Base-by-base conservation (phyloP, 1,284 basidiomycete species). In the Mycosarcoma mackinlayi region DNA sequence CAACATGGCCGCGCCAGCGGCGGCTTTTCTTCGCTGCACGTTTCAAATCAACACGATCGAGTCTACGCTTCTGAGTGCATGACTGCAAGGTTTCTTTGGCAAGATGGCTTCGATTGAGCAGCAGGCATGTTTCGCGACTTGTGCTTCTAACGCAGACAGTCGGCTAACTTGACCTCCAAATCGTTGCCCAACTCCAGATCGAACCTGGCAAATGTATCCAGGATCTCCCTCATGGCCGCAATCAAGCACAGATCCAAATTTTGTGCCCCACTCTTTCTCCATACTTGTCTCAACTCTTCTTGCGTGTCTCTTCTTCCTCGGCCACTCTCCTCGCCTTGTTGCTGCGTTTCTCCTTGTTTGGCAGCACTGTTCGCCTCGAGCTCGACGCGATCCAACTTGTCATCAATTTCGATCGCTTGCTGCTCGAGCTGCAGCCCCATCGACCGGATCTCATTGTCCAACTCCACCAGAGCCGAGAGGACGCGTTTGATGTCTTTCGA, bases 401-500 rank as follows among this genome's bases (percentile, higher is more conserved):
- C 44, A 34, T 72, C 63, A 14, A 63, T 51, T 14, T 8, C 4
- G 0, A 16, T 27, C 2, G 69, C 63, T 5, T 45, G 47, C 25
- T 50, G 34, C 30, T 67, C 63, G 10, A 72, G 64, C 33, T 72
- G 49, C 16, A 60, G 6, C 2, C 69, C 63, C 8, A 63, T 51
- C 5, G 50, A 34, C 1, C 60, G 55, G 10, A 67, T 38, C 33
- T 63, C 55, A 21, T 18, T 24, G 30, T 57, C 38, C n/a, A 72
- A 37, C 11, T 62, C 59, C 19, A 53, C 59, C 30, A 72, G 35
- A 2, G 52, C 49, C 0, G 28, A 11, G 6, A 72, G 38, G 16
- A 76, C 42, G 14, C 50, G 48, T 7, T 28, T 11, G 41, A 76
- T 63, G 45, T 78, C 74, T 14, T 59, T 66, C 41, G 76, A 74